These are phyloP conservation scores for Raffaelea deltoideospora DNA, from an alignment of 2,329 filamentous ascomycete genomes.

Conservation along the genomic window DNA sequence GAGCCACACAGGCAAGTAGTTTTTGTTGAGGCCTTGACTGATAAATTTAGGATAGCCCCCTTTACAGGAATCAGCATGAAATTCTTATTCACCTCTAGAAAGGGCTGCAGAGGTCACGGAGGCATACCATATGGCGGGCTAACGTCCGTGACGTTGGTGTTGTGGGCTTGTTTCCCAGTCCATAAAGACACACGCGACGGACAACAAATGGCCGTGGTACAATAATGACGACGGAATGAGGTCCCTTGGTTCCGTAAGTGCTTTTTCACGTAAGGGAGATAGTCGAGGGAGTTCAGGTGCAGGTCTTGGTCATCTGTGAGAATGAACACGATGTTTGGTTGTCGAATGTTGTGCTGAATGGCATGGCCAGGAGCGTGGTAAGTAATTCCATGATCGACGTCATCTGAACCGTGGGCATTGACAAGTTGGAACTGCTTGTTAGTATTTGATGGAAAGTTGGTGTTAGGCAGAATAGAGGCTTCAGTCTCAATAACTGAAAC, in stretches of 20 bases:
- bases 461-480: too few species aligned
- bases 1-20: conserved; percentile 58
- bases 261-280: conserved; percentile 38
- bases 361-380: too few species aligned
- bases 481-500: too few species aligned
- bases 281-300: conserved; percentile 41
- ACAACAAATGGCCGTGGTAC: conserved; percentile 52
- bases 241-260: conserved; percentile 33
- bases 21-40: conserved; percentile 46
- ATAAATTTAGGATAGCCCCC: conserved; percentile 54
- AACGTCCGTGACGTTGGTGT: conserved; percentile 52
- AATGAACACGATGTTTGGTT: conserved; percentile 27
- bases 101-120: too few species aligned
- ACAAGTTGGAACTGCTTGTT: too few species aligned
- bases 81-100: background rate
- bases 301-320: conserved; percentile 52
- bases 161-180: conserved; percentile 53
- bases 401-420: too few species aligned
- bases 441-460: too few species aligned
- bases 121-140: conserved; percentile 29
- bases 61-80: background rate
- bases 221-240: conserved; percentile 46
- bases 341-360: conserved; percentile 1
- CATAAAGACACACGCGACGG: conserved; percentile 49
- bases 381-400: too few species aligned